A percentile compares a stretch with the other conserved stretches of the same genome.
Conservation (phyloP, 179 eudicot species). For the Silene noctiflora region DNA sequence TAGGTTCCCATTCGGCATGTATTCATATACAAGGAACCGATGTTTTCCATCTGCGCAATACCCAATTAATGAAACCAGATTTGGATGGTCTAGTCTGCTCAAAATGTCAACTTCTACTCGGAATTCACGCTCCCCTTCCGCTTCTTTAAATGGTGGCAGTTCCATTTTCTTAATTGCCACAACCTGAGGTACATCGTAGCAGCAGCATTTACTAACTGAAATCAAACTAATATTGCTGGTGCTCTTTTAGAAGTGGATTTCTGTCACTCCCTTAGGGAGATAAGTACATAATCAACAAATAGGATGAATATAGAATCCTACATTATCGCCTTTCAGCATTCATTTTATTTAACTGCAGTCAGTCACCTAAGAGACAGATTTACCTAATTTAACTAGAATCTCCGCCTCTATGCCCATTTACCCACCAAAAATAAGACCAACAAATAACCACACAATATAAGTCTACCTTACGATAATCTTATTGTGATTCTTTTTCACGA, state of each 20-base stretch:
- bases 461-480: neutral
- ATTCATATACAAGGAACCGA: slow-evolving; percentile 86
- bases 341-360: too few relatives aligned
- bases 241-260: neutral
- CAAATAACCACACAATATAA: neutral
- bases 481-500: too few relatives aligned
- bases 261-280: neutral
- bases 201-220: slow-evolving; percentile 14
- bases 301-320: slow-evolving; percentile 4
- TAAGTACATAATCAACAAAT: neutral
- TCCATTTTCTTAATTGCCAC: slow-evolving; percentile 99
- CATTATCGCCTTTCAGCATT: neutral
- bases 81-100: slow-evolving; percentile 92
- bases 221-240: neutral
- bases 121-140: slow-evolving; percentile 92
- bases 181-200: slow-evolving; percentile 42
- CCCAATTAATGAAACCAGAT: slow-evolving; percentile 86
- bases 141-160: slow-evolving; percentile 62
- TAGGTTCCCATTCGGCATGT: slow-evolving; percentile 85
- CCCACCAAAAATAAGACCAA: neutral
- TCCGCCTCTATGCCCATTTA: neutral
- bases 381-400: too few relatives aligned
- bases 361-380: too few relatives aligned
- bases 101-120: slow-evolving; percentile 93
- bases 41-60: slow-evolving; percentile 97